Conservation (phyloP, 805 yeast genomes). For the Phaffomyces opuntiae region DNA sequence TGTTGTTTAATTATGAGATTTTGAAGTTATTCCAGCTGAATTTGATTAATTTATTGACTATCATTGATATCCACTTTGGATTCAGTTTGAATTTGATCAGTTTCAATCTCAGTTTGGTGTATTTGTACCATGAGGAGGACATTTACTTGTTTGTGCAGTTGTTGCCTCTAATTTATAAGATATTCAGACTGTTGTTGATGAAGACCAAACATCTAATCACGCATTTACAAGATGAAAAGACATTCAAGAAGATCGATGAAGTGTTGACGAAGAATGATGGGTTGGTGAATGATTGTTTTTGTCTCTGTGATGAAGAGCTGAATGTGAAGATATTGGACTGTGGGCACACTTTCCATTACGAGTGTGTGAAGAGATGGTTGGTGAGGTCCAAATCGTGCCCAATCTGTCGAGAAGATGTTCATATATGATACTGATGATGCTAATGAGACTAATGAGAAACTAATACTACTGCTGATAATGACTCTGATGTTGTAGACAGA, state of each 20-base stretch:
- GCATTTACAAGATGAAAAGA: neutral
- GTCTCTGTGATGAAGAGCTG: neutral
- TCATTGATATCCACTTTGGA: neutral
- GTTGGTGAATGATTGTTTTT: neutral
- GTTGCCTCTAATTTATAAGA: slow-evolving; percentile 15
- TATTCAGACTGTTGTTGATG: slow-evolving; percentile 14
- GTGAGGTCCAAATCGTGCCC: slow-evolving; percentile 19
- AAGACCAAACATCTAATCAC: slow-evolving; percentile 14
- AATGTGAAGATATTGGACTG: slow-evolving; percentile 8
- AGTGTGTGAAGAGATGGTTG: slow-evolving; percentile 20
- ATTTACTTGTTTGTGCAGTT: slow-evolving; percentile 11
- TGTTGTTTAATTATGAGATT: slow-evolving; percentile 3
- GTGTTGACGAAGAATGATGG: neutral
- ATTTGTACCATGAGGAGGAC: slow-evolving; percentile 1
- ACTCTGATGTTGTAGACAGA: no score
- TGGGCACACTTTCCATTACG: slow-evolving; percentile 17
- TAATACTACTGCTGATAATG: no score
- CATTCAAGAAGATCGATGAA: neutral
- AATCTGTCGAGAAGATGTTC: slow-evolving; percentile 10
- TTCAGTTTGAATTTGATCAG: slow-evolving; percentile 2
- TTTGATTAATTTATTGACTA: neutral
- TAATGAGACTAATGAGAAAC: no score
- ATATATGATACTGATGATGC: neutral
- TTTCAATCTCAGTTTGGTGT: slow-evolving; percentile 1
- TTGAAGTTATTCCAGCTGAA: slow-evolving; percentile 1